Percentiles rank a stretch among this genome's conserved stretches.
phyloP scores from a whole-genome alignment of 2,329 filamentous ascomycete species.

The Fusarium sp. region DNA sequence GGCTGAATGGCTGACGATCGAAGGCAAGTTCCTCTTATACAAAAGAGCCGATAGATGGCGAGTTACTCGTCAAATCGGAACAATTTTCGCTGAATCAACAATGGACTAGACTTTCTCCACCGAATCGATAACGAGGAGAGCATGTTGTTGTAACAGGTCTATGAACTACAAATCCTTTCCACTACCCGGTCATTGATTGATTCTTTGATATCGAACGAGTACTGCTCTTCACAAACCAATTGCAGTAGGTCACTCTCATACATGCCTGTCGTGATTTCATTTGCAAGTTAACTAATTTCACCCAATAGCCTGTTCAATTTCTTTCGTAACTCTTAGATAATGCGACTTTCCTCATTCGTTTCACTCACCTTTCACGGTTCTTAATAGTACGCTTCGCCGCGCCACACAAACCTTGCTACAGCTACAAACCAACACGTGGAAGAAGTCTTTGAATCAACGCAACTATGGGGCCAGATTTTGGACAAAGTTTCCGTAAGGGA shows the following conservation, averaged over 20 bases:
- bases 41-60: conserved; percentile 31
- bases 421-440: conserved; percentile 27
- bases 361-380: conserved; percentile 41
- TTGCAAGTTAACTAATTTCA: conserved; percentile 27
- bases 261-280: conserved; percentile 7
- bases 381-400: conserved; percentile 38
- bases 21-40: conserved; percentile 40
- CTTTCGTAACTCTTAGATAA: conserved; percentile 33
- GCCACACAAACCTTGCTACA: conserved; percentile 34
- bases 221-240: conserved; percentile 11
- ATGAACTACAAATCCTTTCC: conserved; percentile 21
- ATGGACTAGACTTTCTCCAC: conserved; percentile 31
- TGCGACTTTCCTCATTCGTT: conserved; percentile 43
- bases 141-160: conserved; percentile 22
- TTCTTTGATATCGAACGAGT: conserved; percentile 16
- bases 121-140: conserved; percentile 21
- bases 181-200: conserved; percentile 19
- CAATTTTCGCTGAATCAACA: conserved; percentile 10
- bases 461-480: conserved; percentile 44
- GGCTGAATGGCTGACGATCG: conserved; percentile 45
- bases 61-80: conserved; percentile 33
- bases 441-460: conserved; percentile 29
- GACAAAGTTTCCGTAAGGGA: conserved; percentile 36
- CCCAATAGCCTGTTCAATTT: conserved; percentile 8
- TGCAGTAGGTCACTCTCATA: conserved; percentile 14